These are phyloP conservation scores for Tremella mesenterica DNA, from an alignment of 768 basidiomycete genomes.

Conservation along the genomic window DNA sequence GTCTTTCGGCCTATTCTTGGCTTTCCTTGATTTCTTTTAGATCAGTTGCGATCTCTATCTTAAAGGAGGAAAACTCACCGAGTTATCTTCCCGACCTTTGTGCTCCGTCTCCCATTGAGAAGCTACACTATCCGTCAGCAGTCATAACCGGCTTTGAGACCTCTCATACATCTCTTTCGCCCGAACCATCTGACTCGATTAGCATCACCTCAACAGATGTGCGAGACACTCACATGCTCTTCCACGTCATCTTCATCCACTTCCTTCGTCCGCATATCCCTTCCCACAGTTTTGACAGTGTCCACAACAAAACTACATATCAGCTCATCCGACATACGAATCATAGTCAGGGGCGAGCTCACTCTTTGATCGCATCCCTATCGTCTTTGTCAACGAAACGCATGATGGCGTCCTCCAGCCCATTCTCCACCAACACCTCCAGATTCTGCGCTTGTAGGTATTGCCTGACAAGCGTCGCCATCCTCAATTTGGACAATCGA, in stretches of 20 bases:
- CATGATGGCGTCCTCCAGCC: conserved; percentile 89
- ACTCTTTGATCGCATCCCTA: conserved; percentile 81
- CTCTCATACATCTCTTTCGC: conserved; percentile 37
- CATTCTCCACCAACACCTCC: conserved; percentile 78
- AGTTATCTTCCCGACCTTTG: conserved; percentile 2
- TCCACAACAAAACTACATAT: conserved; percentile 44
- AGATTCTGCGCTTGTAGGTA: conserved; percentile 87
- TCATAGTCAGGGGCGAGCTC: conserved; percentile 40
- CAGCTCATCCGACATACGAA: not conserved
- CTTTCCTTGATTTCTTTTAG: conserved; percentile 15
- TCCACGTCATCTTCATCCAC: conserved; percentile 45
- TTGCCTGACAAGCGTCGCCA: conserved; percentile 81
- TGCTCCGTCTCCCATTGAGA: conserved; percentile 20
- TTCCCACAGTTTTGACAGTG: conserved; percentile 39
- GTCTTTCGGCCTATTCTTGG: conserved; percentile 17
- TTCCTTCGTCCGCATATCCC: conserved; percentile 30
- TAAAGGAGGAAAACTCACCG: too few relatives aligned
- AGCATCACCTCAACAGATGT: conserved; percentile 6
- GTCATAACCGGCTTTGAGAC: not conserved
- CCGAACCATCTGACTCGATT: conserved; percentile 29
- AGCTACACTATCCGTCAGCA: conserved; percentile 11
- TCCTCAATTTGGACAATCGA: conserved; percentile 61
- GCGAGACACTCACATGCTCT: conserved; percentile 32
- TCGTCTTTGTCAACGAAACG: conserved; percentile 97
- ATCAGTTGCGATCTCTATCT: too few relatives aligned